Evolutionary conservation across 2,329 filamentous ascomycete species (phyloP), one percentile per base, ranked within the genome.

Genomic region (Cephalotrichum gorgonifer): DNA sequence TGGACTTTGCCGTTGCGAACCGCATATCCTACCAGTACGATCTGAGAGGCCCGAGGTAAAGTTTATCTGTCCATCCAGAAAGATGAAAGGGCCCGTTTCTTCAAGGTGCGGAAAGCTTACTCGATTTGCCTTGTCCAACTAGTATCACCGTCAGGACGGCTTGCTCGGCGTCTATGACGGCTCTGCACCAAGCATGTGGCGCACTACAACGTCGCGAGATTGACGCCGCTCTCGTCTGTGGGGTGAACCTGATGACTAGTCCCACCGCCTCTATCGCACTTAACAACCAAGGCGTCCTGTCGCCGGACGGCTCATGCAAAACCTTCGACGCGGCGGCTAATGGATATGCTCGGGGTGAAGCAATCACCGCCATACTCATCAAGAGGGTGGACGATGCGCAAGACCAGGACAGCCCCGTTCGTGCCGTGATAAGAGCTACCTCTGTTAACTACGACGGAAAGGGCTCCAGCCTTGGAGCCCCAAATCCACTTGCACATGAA

Each of bases 331-430:
- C 61, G 51, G 45, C 57, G 49, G 43, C 58, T 55, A 54, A 27
- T 39, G 82, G 81, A 0, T 85, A 81, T 54, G 78, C 73, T 0
- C 71, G 80, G 9, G 81, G 78, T 8, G 80, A 84, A 54, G 79
- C 78, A 3, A 70, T 73, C 17, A 75, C 67, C 8, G 67, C 74
- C 46, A 54, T 84, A 3, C 58, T 82, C 11, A 57, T 84, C 14
- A 83, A 83, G 62, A 71, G 68, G 1, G 64, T 83, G 0, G 67
- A 71, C 27, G 68, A 75, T 50, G 79, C 79, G 2, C 57, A 80
- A 23, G 62, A 58, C 38, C 77, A 79, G 52, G 74, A 74, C 23
- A 77, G 83, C 56, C 66, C 69, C 2, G 73, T 78, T 50, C 65
- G 71, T 33, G 72, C 72, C 9, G 63, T 78, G 25, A 74, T 81